A percentile compares a stretch with the other conserved stretches of the same genome.
Evolutionary conservation across 106 monocot genomes (phyloP).

Genomic region (Acorus calamus): DNA sequence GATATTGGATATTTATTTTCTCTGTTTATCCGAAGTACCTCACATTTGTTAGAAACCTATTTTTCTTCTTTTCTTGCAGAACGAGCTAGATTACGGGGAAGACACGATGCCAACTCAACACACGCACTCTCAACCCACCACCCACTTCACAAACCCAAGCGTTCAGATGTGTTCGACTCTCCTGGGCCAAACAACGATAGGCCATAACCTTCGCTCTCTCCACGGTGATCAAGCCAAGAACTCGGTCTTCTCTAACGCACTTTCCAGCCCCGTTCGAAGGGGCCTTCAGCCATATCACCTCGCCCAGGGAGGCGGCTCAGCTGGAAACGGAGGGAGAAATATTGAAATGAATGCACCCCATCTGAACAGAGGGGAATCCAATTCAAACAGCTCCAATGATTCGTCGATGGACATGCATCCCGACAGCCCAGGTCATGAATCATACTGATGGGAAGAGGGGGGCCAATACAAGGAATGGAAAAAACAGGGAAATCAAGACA

Average conservation of each 20-base stretch:
- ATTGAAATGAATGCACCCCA: slow-evolving; percentile 7
- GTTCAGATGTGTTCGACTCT: slow-evolving; percentile 13
- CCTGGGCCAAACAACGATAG: slow-evolving; percentile 14
- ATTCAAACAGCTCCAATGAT: slow-evolving; percentile 23
- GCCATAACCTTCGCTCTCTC: slow-evolving; percentile 15
- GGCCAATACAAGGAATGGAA: not conserved
- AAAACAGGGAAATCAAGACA: not conserved
- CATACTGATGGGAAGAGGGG: slow-evolving; percentile 10
- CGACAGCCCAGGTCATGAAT: slow-evolving; percentile 42
- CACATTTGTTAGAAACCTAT: not conserved
- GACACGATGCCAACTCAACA: slow-evolving; percentile 31
- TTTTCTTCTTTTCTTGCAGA: slow-evolving; percentile 22
- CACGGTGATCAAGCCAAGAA: slow-evolving; percentile 48
- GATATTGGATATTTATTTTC: not conserved
- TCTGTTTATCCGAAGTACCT: not conserved
- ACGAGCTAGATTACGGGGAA: slow-evolving; percentile 63
- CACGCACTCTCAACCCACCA: slow-evolving; percentile 9
- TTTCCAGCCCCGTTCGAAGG: slow-evolving; percentile 54
- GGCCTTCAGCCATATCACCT: slow-evolving; percentile 65
- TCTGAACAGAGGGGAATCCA: slow-evolving; percentile 9
- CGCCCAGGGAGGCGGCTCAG: slow-evolving; percentile 20
- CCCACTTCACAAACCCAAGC: slow-evolving; percentile 17
- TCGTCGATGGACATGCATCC: slow-evolving; percentile 66
- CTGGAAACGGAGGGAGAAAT: slow-evolving; percentile 15
- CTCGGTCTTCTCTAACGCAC: slow-evolving; percentile 54